phyloP scores from a whole-genome alignment of 306 rosid genomes.

The Cucumis cinereus region DNA sequence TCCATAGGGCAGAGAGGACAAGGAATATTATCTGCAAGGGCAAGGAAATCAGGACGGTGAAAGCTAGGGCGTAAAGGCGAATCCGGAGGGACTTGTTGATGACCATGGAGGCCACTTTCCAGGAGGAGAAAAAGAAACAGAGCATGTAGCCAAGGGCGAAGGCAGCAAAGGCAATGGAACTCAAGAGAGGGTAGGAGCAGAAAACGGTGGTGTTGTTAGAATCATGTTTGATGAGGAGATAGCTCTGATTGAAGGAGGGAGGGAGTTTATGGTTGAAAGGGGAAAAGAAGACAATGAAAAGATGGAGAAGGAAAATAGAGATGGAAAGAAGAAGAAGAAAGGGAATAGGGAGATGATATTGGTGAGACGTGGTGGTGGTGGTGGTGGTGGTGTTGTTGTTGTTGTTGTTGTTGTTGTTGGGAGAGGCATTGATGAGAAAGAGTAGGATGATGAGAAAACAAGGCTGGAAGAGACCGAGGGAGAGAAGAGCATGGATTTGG shows the following conservation, averaged over 20 bases:
- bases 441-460: conserved; percentile 60
- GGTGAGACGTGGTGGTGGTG: neutral
- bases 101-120: conserved; percentile 51
- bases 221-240: neutral
- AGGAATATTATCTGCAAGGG: conserved; percentile 37
- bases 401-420: conserved; percentile 12
- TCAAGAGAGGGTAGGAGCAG: conserved; percentile 45
- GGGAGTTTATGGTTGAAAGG: conserved; percentile 21
- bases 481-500: conserved; percentile 31
- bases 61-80: conserved; percentile 28
- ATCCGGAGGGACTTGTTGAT: conserved; percentile 55
- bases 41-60: conserved; percentile 26
- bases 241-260: conserved; percentile 8
- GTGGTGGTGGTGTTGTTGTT: too few species aligned
- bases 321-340: conserved; percentile 26
- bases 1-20: conserved; percentile 25
- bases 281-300: conserved; percentile 13
- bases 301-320: conserved; percentile 24
- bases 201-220: conserved; percentile 8
- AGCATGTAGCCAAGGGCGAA: conserved; percentile 26
- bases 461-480: conserved; percentile 59
- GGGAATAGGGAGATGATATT: conserved; percentile 15
- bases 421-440: conserved; percentile 52
- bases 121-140: conserved; percentile 42
- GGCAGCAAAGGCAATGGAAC: conserved; percentile 27